These are phyloP conservation scores for Chlorella sp. DNA, from an alignment of 139 green algal species.

Conservation along the genomic window DNA sequence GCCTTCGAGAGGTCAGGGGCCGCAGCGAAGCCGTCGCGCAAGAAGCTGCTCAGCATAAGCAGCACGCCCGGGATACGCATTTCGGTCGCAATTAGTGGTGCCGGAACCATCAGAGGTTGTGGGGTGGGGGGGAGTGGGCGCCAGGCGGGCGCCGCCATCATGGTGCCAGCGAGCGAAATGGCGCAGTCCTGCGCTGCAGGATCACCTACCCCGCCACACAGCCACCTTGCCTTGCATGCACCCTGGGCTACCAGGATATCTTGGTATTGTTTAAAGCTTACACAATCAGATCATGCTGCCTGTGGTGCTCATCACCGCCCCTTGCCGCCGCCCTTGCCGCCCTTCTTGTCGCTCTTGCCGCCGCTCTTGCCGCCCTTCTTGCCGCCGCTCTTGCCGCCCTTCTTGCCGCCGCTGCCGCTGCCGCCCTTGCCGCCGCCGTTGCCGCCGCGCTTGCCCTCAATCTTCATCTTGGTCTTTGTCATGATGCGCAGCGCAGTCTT, in stretches of 20 bases:
- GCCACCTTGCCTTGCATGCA: no score
- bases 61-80: not conserved
- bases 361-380: slow-evolving; percentile 1
- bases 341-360: not conserved
- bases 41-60: not conserved
- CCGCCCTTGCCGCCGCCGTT: not conserved
- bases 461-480: slow-evolving; percentile 44
- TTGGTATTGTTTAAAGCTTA: not conserved
- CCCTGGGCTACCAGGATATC: no score
- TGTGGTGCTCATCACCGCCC: not conserved
- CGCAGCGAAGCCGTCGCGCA: not conserved
- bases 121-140: no score
- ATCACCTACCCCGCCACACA: no score
- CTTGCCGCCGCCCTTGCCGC: not conserved
- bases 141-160: no score
- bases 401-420: not conserved
- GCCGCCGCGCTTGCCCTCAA: slow-evolving; percentile 17
- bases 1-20: not conserved
- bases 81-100: no score
- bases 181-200: no score
- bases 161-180: no score
- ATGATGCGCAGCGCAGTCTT: slow-evolving; percentile 43
- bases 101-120: no score
- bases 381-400: not conserved
- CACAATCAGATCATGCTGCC: not conserved